Evolutionary conservation across 2,329 filamentous ascomycete genomes (phyloP).

Genomic region (Rhinocladiella similis): DNA sequence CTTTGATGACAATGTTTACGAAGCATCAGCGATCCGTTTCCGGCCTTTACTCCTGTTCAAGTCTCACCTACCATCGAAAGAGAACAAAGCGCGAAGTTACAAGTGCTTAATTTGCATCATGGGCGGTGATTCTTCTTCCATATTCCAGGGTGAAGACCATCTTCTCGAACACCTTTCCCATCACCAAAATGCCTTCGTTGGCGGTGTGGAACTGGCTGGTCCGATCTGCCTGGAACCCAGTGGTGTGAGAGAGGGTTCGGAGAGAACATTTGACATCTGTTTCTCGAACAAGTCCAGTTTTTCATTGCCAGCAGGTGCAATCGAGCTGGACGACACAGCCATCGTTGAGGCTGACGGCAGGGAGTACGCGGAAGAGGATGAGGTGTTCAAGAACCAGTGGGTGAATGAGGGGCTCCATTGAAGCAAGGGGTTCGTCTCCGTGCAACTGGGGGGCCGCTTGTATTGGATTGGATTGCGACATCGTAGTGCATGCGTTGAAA

Average conservation of each 20-base stretch:
- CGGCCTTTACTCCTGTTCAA: conserved; percentile 20
- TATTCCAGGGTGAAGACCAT: conserved; percentile 11
- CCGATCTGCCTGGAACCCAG: conserved; percentile 12
- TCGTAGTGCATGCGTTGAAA: too few species aligned
- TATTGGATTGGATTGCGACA: too few species aligned
- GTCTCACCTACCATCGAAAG: conserved; percentile 11
- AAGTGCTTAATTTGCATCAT: conserved; percentile 17
- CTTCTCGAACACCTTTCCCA: conserved; percentile 17
- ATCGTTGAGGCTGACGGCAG: conserved; percentile 11
- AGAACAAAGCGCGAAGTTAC: conserved; percentile 12
- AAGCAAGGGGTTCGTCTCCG: neutral
- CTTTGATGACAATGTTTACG: conserved; percentile 17
- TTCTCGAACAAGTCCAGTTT: conserved; percentile 10
- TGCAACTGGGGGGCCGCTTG: too few species aligned
- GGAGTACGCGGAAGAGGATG: conserved; percentile 2
- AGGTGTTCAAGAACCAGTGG: conserved; percentile 11
- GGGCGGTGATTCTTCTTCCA: conserved; percentile 1
- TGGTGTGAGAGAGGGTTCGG: conserved; percentile 12
- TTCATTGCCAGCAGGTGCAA: conserved; percentile 8
- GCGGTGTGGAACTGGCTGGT: conserved; percentile 8
- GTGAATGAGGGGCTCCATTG: conserved; percentile 6
- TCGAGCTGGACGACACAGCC: conserved; percentile 14
- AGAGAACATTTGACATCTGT: conserved; percentile 18
- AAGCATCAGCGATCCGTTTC: conserved; percentile 11
- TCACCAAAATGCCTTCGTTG: conserved; percentile 6